Evolutionary conservation across 1,139 yeast genomes (phyloP), one percentile per base, ranked within the genome.

Genomic region (Yamadazyma dendronema): DNA sequence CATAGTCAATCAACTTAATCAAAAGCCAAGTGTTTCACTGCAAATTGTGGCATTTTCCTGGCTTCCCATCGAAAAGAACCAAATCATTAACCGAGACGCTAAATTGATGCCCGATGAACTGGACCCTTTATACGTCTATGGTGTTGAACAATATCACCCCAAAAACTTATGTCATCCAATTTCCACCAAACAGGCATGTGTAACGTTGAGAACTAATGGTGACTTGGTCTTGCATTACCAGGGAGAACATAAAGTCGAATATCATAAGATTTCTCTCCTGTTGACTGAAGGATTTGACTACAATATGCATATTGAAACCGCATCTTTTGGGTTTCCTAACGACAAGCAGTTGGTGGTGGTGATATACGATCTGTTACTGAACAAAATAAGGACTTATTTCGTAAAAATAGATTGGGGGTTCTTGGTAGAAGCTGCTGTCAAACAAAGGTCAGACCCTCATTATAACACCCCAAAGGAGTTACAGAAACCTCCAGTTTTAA

Each of bases 81-180:
- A 77, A 41, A 64, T 79, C 32, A 63, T 72, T 15, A 76, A 70
- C 47, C 65, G 73, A 15, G 81, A 84, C 1, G 84, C 86, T 0
- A 47, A 50, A 2, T 40, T 61, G 31, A 55, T 61, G 1, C 24
- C 36, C 4, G 32, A 38, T 25, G 14, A 32, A 13, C 9, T 37
- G 35, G 49, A 57, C 13, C 44, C 57, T 31, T 45, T 56, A 6
- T 80, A 75, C 51, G 57, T 62, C 5, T 84, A 82, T 52, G 74
- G 76, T 2, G 81, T 81, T 2, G 72, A 68, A 33, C 89, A 80
- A 51, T 67, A 68, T 42, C 76, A 72, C 44, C 73, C 87, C 0
- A 63, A 66, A 39, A 88, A 89, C 1, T 75, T 82, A 0, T 63
- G 79, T 41, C 94, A 86, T 53, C 95, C 95, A 0, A 62, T 79